A percentile compares a stretch with the other conserved stretches of the same genome.
Evolutionary conservation across 495 filamentous ascomycete genomes (phyloP).

Genomic region (Choiromyces venosus): DNA sequence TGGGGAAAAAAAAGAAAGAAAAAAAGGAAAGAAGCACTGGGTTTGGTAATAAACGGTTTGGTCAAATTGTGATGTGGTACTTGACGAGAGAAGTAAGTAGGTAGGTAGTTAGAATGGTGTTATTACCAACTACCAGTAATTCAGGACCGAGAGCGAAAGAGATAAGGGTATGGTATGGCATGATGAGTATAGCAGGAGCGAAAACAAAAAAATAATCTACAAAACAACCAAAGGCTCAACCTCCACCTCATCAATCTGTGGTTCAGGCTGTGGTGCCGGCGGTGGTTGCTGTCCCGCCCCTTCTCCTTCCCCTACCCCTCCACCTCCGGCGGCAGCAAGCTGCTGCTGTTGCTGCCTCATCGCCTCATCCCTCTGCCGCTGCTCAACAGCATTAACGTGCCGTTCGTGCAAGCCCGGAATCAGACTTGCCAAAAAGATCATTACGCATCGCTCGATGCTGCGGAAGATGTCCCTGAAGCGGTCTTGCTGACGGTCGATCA

Average conservation of each 20-base stretch:
- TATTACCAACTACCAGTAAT: not conserved
- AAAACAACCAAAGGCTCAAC: not conserved
- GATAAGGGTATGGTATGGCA: not conserved
- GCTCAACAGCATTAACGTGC: conserved; percentile 38
- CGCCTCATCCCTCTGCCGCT: conserved; percentile 26
- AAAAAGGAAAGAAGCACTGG: too few relatives aligned
- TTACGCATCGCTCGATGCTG: conserved; percentile 32
- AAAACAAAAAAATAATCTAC: not conserved
- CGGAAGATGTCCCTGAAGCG: conserved; percentile 28
- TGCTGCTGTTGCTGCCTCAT: not conserved
- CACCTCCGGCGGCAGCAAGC: not conserved
- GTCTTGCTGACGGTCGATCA: conserved; percentile 28
- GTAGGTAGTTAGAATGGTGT: too few relatives aligned
- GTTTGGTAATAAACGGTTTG: too few relatives aligned
- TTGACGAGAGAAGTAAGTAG: too few relatives aligned
- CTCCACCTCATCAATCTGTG: not conserved
- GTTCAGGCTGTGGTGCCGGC: not conserved
- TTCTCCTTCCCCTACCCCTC: not conserved
- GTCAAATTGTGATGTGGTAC: too few relatives aligned
- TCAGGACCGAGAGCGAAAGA: too few relatives aligned
- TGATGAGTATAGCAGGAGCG: not conserved
- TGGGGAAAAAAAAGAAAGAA: too few relatives aligned
- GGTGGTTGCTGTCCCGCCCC: not conserved
- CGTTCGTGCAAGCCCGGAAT: conserved; percentile 39
- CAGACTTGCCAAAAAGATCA: conserved; percentile 38